A percentile compares a stretch with the other conserved stretches of the same genome.
Evolutionary conservation across 176 grass and related monocot genomes (phyloP).

Genomic region (Zoysia japonica): DNA sequence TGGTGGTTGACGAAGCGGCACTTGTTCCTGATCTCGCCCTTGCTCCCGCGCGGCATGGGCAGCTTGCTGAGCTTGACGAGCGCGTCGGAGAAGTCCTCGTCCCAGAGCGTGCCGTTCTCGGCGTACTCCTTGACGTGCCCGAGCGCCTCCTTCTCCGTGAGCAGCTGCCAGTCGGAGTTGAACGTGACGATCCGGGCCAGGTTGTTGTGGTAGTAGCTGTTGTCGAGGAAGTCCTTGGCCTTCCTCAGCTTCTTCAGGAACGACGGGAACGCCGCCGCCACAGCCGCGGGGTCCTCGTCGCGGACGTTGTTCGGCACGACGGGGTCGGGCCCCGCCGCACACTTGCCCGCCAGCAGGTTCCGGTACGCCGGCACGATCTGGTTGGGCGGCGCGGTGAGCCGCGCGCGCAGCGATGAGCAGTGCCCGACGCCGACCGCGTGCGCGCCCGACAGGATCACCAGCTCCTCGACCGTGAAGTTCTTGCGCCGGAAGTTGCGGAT

Average conservation of each 20-base stretch:
- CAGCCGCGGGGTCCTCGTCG: slow-evolving; percentile 26
- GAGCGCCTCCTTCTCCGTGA: slow-evolving; percentile 43
- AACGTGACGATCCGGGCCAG: slow-evolving; percentile 46
- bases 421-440: slow-evolving; percentile 69
- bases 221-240: slow-evolving; percentile 34
- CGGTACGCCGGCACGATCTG: slow-evolving; percentile 48
- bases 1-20: slow-evolving; percentile 50
- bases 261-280: slow-evolving; percentile 18
- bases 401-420: slow-evolving; percentile 48
- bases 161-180: slow-evolving; percentile 59
- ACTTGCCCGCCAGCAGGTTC: slow-evolving; percentile 16
- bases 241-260: slow-evolving; percentile 45
- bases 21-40: slow-evolving; percentile 48
- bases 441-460: slow-evolving; percentile 68
- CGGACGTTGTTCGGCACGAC: slow-evolving; percentile 24
- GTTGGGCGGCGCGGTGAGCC: slow-evolving; percentile 34
- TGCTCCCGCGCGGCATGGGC: slow-evolving; percentile 37
- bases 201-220: slow-evolving; percentile 62
- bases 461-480: slow-evolving; percentile 66
- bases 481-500: slow-evolving; percentile 56
- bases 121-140: slow-evolving; percentile 55
- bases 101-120: slow-evolving; percentile 45
- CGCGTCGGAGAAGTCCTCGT: slow-evolving; percentile 53
- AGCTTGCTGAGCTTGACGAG: slow-evolving; percentile 70
- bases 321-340: slow-evolving; percentile 7